Conservation (phyloP, 78 protist species). For the Speleostelium caveatum region DNA sequence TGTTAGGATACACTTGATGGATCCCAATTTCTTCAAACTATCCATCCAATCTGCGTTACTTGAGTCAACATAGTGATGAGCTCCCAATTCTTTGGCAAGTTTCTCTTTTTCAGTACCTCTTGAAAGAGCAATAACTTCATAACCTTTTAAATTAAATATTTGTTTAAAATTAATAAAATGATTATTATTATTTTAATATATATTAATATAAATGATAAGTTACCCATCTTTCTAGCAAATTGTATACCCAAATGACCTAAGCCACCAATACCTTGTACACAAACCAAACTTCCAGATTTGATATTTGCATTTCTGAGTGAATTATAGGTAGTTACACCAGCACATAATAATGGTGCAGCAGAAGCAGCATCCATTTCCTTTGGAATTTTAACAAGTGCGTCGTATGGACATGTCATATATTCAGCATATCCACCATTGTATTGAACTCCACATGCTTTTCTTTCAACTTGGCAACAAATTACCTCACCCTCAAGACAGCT, state of each 20-base stretch:
- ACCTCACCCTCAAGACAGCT: too few relatives aligned
- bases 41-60: not conserved
- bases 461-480: too few relatives aligned
- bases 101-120: not conserved
- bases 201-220: too few relatives aligned
- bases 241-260: constrained; percentile 86
- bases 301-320: constrained; percentile 30
- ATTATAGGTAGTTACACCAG: constrained; percentile 82
- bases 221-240: constrained; percentile 74
- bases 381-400: constrained; percentile 41
- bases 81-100: constrained; percentile 47
- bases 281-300: constrained; percentile 55
- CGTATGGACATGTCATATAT: constrained; percentile 37
- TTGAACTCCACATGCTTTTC: constrained; percentile 30
- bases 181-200: too few relatives aligned
- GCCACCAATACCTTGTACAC: constrained; percentile 82
- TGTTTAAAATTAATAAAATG: too few relatives aligned
- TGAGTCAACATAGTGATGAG: constrained; percentile 39
- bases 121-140: constrained; percentile 48
- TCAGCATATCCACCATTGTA: constrained; percentile 79
- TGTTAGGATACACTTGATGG: not conserved
- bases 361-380: constrained; percentile 7
- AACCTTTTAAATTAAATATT: too few relatives aligned
- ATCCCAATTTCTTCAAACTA: not conserved
- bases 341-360: constrained; percentile 82